Evolutionary conservation across 768 basidiomycete species (phyloP), one percentile per base, ranked within the genome.

Genomic region (Calocera viscosa): DNA sequence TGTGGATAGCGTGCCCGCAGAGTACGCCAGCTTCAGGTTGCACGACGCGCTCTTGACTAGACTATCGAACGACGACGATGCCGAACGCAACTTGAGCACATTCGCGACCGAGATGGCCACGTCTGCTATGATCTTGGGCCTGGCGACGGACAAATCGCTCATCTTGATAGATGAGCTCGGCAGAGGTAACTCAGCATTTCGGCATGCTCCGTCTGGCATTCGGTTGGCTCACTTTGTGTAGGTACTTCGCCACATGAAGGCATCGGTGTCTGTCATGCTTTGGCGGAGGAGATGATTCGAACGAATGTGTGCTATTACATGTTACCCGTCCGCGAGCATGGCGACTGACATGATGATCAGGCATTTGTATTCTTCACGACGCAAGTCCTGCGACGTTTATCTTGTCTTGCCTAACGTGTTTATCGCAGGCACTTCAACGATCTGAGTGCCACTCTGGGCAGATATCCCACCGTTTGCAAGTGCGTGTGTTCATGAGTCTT

Each of bases 91-190:
- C 49, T 75, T 98, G 28, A 96, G 94, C 70, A 97, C 96, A 0
- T 99, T 99, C 76, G 92, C 93, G 1, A 87, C 84, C 69, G 95
- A 99, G 77, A 97, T 99, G 91, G 85, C 88, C 1, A 86, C 90
- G 1, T 87, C 87, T 28, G 89, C 92, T 0, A 93, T 94, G 90
- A 93, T 97, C 65, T 78, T 95, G 53, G 89, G 90, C 0, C 79
- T 95, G 16, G 86, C 89, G 7, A 83, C 86, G 1, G 76, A 82
- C 0, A 82, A 82, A 39, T 85, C 87, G 0, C 78, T 97, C n/a
- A 81, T 96, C 2, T 75, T 97, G 10, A 83, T 98, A 16, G 96
- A 99, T 73, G 96, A 99, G 75, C 81, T 98, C 5, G 95, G 95
- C 0, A 82, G 94, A 34, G 95, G 95, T 0, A 98, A 95, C 1